Base-by-base conservation (phyloP, 202 grass and related monocot species). In the Alloteropsis angusta region DNA sequence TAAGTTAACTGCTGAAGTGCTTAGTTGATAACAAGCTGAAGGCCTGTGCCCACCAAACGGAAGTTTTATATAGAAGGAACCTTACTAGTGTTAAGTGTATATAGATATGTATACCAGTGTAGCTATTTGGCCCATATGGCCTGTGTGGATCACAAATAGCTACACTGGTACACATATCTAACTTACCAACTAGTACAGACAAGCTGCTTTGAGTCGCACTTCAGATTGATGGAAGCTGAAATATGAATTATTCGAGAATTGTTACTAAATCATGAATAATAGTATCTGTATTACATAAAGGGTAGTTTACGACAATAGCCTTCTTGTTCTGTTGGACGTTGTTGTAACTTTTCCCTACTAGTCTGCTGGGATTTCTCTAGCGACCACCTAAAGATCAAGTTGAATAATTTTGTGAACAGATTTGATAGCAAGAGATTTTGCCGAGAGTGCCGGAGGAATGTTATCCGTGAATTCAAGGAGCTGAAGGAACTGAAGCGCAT, bases 361-460 rank as follows among this genome's bases (percentile, higher is more conserved):
- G n/a, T 75, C 32, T 43, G 53, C 80, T 71, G 41, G 22, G 38
- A 50, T 81, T 71, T 72, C 18, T 75, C 22, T 63, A 63, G 22
- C 16, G 50, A 69, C 38, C 18, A 0, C 22, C 32, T 43, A 71
- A 57, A 75, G 9, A 80, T 72, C 28, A 43, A 57, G 62, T 5
- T 55, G 54, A 63, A 36, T 55, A 22, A 75, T 65, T 64, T n/a
- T 47, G 48, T 88, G 32, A 62, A 86, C 83, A 98, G 92, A 84
- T 95, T 98, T 91, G 96, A 98, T 55, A 98, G 88, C 87, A 98
- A 95, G 88, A 90, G 92, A 75, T 95, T 98, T 89, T 98, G 92
- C 80, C 89, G 92, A 93, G 96, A 95, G 68, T 98, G 96, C 41
- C 87, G 96, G 87, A 98, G 84, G 81, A 95, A 98, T 80, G 96